Conservation (phyloP, 805 yeast genomes). For the Candida tibetensis region DNA sequence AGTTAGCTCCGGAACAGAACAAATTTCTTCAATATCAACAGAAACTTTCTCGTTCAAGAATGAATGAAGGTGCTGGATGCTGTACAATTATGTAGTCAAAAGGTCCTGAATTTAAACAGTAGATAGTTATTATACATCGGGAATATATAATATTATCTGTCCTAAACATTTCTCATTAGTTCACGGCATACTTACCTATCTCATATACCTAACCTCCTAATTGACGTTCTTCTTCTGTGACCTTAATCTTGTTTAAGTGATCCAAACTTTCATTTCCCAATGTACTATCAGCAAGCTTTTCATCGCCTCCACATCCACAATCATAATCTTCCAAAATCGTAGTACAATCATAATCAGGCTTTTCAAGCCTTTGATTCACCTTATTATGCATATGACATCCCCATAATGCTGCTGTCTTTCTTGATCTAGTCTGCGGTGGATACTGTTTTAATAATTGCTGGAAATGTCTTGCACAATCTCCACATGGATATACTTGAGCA, state of each 20-base stretch:
- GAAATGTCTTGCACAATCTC: conserved; percentile 95
- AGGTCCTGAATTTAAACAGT: too few species aligned
- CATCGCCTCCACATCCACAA: conserved; percentile 90
- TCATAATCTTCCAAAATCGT: conserved; percentile 86
- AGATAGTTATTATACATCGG: too few species aligned
- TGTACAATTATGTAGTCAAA: conserved; percentile 29
- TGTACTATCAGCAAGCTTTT: conserved; percentile 46
- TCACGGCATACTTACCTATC: too few species aligned
- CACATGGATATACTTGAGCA: conserved; percentile 94
- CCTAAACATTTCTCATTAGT: too few species aligned
- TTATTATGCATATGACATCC: conserved; percentile 91
- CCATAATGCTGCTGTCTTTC: conserved; percentile 89
- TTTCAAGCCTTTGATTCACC: conserved; percentile 71
- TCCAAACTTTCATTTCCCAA: conserved; percentile 32
- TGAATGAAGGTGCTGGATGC: conserved; percentile 18
- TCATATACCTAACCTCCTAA: conserved; percentile 9
- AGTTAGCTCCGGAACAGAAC: conserved; percentile 31
- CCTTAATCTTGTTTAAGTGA: conserved; percentile 45
- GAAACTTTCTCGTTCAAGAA: conserved; percentile 6
- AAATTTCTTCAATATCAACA: conserved; percentile 29
- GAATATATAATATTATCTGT: too few species aligned
- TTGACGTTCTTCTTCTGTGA: conserved; percentile 36
- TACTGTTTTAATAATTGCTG: conserved; percentile 59
- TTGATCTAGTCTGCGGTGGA: conserved; percentile 81
- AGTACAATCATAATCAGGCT: conserved; percentile 79